These are phyloP conservation scores for Leishmania tarentolae DNA, from an alignment of 208 protist genomes.

Conservation along the genomic window DNA sequence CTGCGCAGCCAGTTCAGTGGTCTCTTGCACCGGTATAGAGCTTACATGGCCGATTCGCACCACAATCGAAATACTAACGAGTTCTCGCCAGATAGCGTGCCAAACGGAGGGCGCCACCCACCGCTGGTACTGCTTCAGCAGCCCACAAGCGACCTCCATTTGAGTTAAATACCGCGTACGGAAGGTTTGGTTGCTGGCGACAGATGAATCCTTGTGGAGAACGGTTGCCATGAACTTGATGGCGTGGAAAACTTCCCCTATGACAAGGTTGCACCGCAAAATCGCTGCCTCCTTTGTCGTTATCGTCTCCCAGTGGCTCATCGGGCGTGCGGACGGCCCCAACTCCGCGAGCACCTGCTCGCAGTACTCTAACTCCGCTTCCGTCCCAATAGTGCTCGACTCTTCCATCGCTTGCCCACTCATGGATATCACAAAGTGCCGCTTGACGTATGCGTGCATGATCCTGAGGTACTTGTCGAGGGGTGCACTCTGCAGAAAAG, in stretches of 20 bases:
- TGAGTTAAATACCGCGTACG: conserved; percentile 8
- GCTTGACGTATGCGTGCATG: conserved; percentile 37
- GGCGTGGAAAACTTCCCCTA: not conserved
- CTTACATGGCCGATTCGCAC: not conserved
- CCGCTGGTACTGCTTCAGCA: conserved; percentile 19
- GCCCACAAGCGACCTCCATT: not conserved
- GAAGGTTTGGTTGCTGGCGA: not conserved
- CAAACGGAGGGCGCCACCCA: conserved; percentile 29
- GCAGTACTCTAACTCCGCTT: conserved; percentile 8
- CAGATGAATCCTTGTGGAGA: not conserved
- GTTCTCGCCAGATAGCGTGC: conserved; percentile 1
- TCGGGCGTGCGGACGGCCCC: too few species aligned
- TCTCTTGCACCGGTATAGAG: not conserved
- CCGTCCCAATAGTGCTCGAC: not conserved
- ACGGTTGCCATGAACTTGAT: not conserved
- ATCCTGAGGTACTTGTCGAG: conserved; percentile 44
- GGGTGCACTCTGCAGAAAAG: conserved; percentile 18
- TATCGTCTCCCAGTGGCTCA: not conserved
- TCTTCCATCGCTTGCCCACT: not conserved
- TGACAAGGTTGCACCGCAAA: not conserved
- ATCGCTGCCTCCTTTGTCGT: not conserved
- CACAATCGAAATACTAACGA: not conserved
- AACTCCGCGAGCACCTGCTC: conserved; percentile 3
- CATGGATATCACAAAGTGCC: conserved; percentile 7
- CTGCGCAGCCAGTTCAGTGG: not conserved